Evolutionary conservation across 495 filamentous ascomycete species (phyloP).

Genomic region (Parmelia sp.): DNA sequence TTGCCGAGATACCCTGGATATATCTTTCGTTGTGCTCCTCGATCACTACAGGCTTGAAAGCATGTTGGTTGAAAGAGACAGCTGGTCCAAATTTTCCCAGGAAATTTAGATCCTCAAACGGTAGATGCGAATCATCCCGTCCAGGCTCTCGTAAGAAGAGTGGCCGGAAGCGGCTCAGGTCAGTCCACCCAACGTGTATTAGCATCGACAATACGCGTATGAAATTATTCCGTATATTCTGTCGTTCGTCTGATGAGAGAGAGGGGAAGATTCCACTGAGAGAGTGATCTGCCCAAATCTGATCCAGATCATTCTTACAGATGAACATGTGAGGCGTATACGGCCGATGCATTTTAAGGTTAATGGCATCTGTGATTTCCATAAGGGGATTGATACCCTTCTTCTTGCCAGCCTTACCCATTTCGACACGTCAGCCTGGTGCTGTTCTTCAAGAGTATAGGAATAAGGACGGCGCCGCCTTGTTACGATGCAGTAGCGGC

Average conservation of each 20-base stretch:
- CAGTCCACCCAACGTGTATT: slow-evolving; percentile 11
- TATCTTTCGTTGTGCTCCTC: background rate
- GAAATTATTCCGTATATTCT: slow-evolving; percentile 1
- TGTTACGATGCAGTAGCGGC: background rate
- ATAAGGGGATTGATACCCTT: background rate
- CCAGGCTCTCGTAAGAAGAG: slow-evolving; percentile 5
- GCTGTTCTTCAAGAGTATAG: background rate
- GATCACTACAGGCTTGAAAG: slow-evolving; percentile 14
- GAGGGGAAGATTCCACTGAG: background rate
- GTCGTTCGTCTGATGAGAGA: background rate
- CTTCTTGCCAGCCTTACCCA: background rate
- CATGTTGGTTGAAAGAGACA: slow-evolving; percentile 10
- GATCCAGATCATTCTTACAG: slow-evolving; percentile 4
- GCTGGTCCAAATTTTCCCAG: background rate
- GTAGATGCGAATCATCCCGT: background rate
- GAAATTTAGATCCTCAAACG: background rate
- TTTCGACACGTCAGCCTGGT: background rate
- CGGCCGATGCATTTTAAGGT: background rate
- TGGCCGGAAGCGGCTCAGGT: slow-evolving; percentile 12
- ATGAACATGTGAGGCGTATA: slow-evolving; percentile 5
- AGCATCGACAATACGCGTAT: slow-evolving; percentile 12
- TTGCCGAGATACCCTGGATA: slow-evolving; percentile 6
- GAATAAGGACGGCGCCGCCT: background rate
- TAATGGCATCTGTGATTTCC: slow-evolving; percentile 1
- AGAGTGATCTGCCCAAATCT: background rate